Conservation (phyloP, 2,329 filamentous ascomycete genomes). For the Dothideomycetidae sp. region DNA sequence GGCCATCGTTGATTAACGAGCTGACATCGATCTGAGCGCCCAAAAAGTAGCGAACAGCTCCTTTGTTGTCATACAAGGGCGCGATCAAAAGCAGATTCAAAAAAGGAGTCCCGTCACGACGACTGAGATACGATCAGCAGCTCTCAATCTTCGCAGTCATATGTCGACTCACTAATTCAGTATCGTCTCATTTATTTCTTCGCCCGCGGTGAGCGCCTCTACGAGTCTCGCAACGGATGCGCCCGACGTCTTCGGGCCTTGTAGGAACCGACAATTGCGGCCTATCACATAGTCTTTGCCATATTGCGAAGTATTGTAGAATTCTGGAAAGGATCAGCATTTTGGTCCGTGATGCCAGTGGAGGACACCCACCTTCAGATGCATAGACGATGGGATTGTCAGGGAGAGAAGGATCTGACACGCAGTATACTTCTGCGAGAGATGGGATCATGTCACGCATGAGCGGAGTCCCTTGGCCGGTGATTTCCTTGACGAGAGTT, state of each 20-base stretch:
- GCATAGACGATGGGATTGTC: constrained; percentile 35
- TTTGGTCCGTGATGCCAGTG: not conserved
- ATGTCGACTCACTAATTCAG: constrained; percentile 26
- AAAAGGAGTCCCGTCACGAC: constrained; percentile 27
- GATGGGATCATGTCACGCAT: constrained; percentile 28
- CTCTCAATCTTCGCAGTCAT: too few species aligned
- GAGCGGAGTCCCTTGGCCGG: constrained; percentile 25
- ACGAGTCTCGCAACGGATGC: constrained; percentile 24
- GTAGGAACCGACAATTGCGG: constrained; percentile 19
- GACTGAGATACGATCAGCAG: constrained; percentile 2
- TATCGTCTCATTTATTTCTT: constrained; percentile 30
- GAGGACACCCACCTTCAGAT: constrained; percentile 21
- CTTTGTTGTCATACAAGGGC: constrained; percentile 29
- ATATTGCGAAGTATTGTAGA: constrained; percentile 31
- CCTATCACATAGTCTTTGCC: constrained; percentile 30
- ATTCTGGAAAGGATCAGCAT: constrained; percentile 19
- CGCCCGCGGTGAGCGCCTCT: constrained; percentile 23
- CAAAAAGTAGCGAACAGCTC: constrained; percentile 26
- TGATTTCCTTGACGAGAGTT: constrained; percentile 30
- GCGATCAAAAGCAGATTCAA: constrained; percentile 29
- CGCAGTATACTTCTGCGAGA: constrained; percentile 32
- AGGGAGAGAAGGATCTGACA: constrained; percentile 28
- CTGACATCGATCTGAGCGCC: constrained; percentile 28
- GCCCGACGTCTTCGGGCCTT: constrained; percentile 10
- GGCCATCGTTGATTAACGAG: constrained; percentile 23